phyloP scores from a whole-genome alignment of 495 filamentous ascomycete genomes.

The Xylaria grammica region DNA sequence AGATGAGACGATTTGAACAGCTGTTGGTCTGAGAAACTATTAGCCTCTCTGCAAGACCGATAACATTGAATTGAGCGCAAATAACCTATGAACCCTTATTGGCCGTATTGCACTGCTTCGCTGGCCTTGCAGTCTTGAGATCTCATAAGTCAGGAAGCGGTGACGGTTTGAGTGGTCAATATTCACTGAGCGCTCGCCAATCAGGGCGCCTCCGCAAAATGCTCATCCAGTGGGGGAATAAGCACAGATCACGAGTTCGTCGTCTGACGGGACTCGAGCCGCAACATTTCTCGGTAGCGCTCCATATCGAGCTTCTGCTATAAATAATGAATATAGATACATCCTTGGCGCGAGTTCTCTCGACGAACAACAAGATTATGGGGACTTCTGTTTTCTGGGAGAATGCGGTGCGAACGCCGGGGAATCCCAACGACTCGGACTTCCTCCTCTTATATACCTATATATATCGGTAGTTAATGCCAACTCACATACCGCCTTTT shows the following conservation, averaged over 20 bases:
- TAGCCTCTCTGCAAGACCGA: constrained; percentile 23
- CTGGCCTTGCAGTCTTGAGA: constrained; percentile 30
- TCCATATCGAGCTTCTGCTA: not conserved
- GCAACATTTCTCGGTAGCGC: constrained; percentile 17
- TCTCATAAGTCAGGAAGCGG: constrained; percentile 31
- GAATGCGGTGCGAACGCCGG: constrained; percentile 5
- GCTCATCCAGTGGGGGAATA: constrained; percentile 32
- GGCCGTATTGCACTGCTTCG: constrained; percentile 31
- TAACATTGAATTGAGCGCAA: not conserved
- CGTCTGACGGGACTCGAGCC: constrained; percentile 38
- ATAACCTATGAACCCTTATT: constrained; percentile 31
- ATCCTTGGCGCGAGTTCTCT: not conserved
- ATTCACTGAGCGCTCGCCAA: constrained; percentile 39
- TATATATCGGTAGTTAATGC: constrained; percentile 9
- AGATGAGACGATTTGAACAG: constrained; percentile 31
- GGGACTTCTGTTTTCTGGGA: not conserved
- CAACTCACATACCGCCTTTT: constrained; percentile 41
- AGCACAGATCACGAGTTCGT: constrained; percentile 48
- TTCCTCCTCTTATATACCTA: constrained; percentile 32
- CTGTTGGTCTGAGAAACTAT: constrained; percentile 33
- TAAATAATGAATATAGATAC: not conserved
- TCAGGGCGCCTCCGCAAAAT: constrained; percentile 35
- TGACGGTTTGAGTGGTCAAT: constrained; percentile 37
- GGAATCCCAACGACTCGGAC: constrained; percentile 4
- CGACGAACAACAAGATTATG: constrained; percentile 2